Evolutionary conservation across 192 early-diverging fungal species (phyloP), one percentile per base, ranked within the genome.

Genomic region (Entomortierella beljakovae): DNA sequence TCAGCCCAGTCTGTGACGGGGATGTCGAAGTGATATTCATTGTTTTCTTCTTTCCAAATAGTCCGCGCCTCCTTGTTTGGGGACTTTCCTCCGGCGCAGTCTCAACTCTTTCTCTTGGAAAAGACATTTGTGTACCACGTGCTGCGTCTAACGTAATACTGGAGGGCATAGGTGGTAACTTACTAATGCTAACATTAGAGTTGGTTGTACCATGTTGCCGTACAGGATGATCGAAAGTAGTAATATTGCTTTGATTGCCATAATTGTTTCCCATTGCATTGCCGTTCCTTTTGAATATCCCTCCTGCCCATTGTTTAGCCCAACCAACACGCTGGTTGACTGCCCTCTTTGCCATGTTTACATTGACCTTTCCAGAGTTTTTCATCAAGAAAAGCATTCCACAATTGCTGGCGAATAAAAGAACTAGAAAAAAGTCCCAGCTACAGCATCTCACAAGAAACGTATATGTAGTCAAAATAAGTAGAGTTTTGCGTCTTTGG

Each of bases 311-410:
- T 40, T 83, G 83, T 60, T 81, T 86, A 11, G 83, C 84, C 87
- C 85, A 86, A 2, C 80, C 81, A 25, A 86, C 81, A 43, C 85
- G 64, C 73, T 86, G 83, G 35, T 75, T 52, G 33, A 86, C 85
- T 15, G 82, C 85, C 38, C 85, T 71, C 70, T 88, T 88, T 28
- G 87, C 87, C 87, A 88, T 85, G 9, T 68, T 82, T 2, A 86
- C 85, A 53, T 88, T 87, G 62, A 88, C 73, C 46, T 68, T 70
- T 28, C 83, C 83, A 10, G 87, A 83, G 57, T 87, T 87, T 61
- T 86, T 86, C 82, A 86, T 84, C 34, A 86, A 55, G 55, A 81
- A 87, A 22, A 88, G 70, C 81, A 88, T 83, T 16, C 56, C 80
- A 56, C 84, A 85, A 57, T 85, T 82, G 59, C 73, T 80, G 9